Evolutionary conservation across 495 filamentous ascomycete genomes (phyloP).

Genomic region (Hypoxylon rickii): DNA sequence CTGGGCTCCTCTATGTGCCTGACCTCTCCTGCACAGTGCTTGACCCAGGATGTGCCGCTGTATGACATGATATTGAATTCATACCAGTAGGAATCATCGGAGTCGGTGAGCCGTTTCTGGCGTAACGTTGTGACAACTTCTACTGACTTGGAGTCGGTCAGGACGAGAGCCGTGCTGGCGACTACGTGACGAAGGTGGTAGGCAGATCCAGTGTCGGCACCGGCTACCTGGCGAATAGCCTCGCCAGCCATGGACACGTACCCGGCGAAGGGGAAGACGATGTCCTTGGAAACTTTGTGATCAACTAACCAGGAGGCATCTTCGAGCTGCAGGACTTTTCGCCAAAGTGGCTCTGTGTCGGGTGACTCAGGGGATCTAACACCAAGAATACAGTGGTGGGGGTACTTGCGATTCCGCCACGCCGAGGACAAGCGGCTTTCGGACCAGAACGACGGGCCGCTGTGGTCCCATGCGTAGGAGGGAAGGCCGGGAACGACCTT

Average conservation of each 20-base stretch:
- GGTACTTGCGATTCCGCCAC: constrained; percentile 45
- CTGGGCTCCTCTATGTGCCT: constrained; percentile 14
- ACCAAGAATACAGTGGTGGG: constrained; percentile 54
- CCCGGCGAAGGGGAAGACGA: constrained; percentile 53
- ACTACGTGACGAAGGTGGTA: constrained; percentile 45
- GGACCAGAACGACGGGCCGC: constrained; percentile 40
- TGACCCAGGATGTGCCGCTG: constrained; percentile 43
- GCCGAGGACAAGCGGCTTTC: constrained; percentile 48
- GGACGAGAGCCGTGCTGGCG: constrained; percentile 42
- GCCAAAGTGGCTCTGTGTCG: constrained; percentile 49
- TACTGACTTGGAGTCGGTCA: constrained; percentile 37
- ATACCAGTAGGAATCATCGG: constrained; percentile 45
- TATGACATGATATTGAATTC: constrained; percentile 51
- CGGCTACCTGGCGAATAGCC: constrained; percentile 45
- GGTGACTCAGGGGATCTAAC: constrained; percentile 39
- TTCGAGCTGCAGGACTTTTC: constrained; percentile 47
- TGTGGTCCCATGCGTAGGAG: constrained; percentile 50
- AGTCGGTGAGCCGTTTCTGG: constrained; percentile 40
- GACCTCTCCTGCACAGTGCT: constrained; percentile 50
- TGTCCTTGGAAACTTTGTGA: constrained; percentile 43
- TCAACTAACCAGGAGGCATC: constrained; percentile 53
- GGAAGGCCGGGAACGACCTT: constrained; percentile 44
- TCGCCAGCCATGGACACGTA: constrained; percentile 54
- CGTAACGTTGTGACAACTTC: constrained; percentile 51
- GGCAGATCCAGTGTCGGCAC: constrained; percentile 16